Evolutionary conservation across 495 filamentous ascomycete species (phyloP).

Genomic region (Lasiosphaeria ovina): DNA sequence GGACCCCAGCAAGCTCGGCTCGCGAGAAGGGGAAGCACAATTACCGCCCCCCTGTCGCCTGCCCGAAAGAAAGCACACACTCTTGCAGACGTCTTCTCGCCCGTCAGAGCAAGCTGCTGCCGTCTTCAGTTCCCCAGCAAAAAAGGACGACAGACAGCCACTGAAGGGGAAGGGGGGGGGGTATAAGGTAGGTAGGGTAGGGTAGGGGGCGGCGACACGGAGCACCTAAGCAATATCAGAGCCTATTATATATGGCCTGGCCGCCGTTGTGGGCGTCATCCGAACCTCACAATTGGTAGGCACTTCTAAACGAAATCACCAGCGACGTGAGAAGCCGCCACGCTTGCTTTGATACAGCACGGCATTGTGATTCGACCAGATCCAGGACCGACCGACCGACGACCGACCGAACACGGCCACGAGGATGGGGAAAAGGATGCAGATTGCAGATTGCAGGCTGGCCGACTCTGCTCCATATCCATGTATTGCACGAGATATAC

Average conservation of each 20-base stretch:
- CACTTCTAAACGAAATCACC: constrained; percentile 30
- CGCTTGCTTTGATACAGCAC: not conserved
- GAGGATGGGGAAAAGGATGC: too few species aligned
- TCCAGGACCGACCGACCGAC: not conserved
- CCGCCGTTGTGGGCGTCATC: constrained; percentile 25
- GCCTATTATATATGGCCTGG: constrained; percentile 25
- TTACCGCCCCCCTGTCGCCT: constrained; percentile 14
- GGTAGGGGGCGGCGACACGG: not conserved
- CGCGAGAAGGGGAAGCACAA: constrained; percentile 38
- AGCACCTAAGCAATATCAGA: constrained; percentile 26
- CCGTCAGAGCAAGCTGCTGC: not conserved
- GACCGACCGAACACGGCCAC: not conserved
- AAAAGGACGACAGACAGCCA: too few species aligned
- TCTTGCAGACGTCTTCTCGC: too few species aligned
- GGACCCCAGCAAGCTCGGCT: constrained; percentile 47
- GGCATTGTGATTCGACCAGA: not conserved
- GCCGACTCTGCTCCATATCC: too few species aligned
- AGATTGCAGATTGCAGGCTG: too few species aligned
- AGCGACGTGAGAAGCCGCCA: constrained; percentile 16
- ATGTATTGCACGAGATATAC: not conserved
- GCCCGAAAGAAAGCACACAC: not conserved
- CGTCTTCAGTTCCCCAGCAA: too few species aligned
- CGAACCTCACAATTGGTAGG: constrained; percentile 29
- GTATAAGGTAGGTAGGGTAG: constrained; percentile 14
- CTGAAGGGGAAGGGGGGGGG: too few species aligned